A percentile compares a stretch with the other conserved stretches of the same genome.
phyloP scores from a whole-genome alignment of 2,329 filamentous ascomycete species.

The Trichoderma simmonsii region DNA sequence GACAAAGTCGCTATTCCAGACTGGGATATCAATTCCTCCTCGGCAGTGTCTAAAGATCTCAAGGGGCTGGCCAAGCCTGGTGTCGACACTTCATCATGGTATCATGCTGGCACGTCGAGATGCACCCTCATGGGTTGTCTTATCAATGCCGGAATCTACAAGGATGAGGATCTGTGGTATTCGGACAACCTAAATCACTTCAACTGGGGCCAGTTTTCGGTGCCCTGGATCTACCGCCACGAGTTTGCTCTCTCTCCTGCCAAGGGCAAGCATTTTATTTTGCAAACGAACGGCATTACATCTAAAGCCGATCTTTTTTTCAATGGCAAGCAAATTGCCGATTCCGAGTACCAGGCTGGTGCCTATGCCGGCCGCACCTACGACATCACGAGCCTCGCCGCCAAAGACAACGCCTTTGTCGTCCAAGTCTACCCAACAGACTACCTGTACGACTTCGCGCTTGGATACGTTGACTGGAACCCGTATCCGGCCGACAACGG shows the following conservation, averaged over 20 bases:
- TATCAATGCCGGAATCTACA: slow-evolving; percentile 49
- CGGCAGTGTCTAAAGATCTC: slow-evolving; percentile 35
- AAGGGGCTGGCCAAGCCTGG: slow-evolving; percentile 40
- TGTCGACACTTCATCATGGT: slow-evolving; percentile 49
- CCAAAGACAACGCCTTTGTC: slow-evolving; percentile 47
- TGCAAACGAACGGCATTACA: slow-evolving; percentile 58
- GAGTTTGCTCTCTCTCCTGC: slow-evolving; percentile 43
- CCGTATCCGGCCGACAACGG: slow-evolving; percentile 56
- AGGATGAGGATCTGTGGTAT: slow-evolving; percentile 54
- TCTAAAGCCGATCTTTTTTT: slow-evolving; percentile 59
- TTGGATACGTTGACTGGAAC: slow-evolving; percentile 36
- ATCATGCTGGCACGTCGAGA: slow-evolving; percentile 43
- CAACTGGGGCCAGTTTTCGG: slow-evolving; percentile 45
- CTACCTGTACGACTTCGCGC: slow-evolving; percentile 56
- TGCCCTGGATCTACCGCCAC: slow-evolving; percentile 58
- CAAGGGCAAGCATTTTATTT: slow-evolving; percentile 43
- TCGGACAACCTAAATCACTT: slow-evolving; percentile 46
- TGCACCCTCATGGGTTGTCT: slow-evolving; percentile 58
- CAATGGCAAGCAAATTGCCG: slow-evolving; percentile 53
- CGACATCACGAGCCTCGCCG: slow-evolving; percentile 48
- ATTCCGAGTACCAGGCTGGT: slow-evolving; percentile 49
- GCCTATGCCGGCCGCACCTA: slow-evolving; percentile 55
- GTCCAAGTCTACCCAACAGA: slow-evolving; percentile 56
- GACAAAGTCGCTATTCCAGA: slow-evolving; percentile 35
- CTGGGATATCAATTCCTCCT: slow-evolving; percentile 51